phyloP scores from a whole-genome alignment of 1,284 basidiomycete genomes.

The Tylopilus sp. region DNA sequence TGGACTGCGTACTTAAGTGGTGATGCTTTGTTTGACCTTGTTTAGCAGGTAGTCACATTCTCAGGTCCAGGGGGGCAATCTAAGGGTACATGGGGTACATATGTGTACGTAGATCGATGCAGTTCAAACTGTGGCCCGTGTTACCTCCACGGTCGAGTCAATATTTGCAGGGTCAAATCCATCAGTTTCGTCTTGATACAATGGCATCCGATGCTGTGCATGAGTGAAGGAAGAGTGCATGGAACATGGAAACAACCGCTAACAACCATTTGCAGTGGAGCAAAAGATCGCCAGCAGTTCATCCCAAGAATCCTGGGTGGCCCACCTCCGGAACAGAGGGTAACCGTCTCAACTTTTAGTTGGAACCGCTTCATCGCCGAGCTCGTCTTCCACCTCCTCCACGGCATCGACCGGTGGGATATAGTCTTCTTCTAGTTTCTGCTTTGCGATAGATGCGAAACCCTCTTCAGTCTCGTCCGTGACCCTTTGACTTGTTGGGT shows the following conservation, averaged over 20 bases:
- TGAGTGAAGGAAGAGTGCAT: conserved; percentile 44
- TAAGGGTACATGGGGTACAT: background rate
- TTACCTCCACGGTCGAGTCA: background rate
- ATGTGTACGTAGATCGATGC: background rate
- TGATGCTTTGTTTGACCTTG: conserved; percentile 21
- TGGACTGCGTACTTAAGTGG: background rate
- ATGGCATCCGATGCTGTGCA: conserved; percentile 1
- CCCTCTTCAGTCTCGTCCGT: conserved; percentile 36
- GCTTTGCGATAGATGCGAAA: conserved; percentile 32
- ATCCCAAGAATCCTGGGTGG: conserved; percentile 27
- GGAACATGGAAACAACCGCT: conserved; percentile 33
- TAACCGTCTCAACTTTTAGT: conserved; percentile 8
- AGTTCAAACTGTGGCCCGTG: background rate
- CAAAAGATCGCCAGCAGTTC: conserved; percentile 36
- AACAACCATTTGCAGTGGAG: conserved; percentile 31
- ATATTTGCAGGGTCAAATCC: background rate
- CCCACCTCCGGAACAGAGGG: conserved; percentile 9
- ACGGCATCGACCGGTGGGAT: conserved; percentile 6
- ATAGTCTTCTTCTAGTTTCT: conserved; percentile 29
- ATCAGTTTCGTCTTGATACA: background rate
- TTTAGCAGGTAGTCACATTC: conserved; percentile 25
- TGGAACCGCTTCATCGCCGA: conserved; percentile 17
- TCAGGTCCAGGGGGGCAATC: too few relatives aligned
- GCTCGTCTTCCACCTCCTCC: conserved; percentile 27
- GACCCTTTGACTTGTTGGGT: conserved; percentile 16